Conservation (phyloP, 2,329 filamentous ascomycete genomes). For the Dactylonectria macrodidyma region DNA sequence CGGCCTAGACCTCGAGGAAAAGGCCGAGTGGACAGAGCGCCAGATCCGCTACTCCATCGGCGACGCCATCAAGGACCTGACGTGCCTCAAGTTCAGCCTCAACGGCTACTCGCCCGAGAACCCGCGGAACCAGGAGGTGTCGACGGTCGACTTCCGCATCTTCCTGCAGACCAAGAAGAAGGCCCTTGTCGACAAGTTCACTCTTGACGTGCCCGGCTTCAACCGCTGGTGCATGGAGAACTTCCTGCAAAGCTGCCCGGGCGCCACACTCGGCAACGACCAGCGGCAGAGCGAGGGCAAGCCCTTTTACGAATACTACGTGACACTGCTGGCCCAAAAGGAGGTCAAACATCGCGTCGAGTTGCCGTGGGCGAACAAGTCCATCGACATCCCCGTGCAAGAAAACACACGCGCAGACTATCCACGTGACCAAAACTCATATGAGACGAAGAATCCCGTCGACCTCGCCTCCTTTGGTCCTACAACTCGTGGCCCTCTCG, state of each 20-base stretch:
- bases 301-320: conserved; percentile 37
- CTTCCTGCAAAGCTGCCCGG: conserved; percentile 61
- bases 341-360: conserved; percentile 41
- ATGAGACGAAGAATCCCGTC: conserved; percentile 42
- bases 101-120: conserved; percentile 58
- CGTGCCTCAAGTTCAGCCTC: conserved; percentile 51
- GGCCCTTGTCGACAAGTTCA: conserved; percentile 31
- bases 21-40: conserved; percentile 46
- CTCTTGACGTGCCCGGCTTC: conserved; percentile 31
- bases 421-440: conserved; percentile 43
- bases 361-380: conserved; percentile 35
- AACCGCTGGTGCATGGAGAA: conserved; percentile 49
- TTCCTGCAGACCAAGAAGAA: conserved; percentile 58
- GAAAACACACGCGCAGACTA: conserved; percentile 41
- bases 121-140: conserved; percentile 57
- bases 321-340: conserved; percentile 46
- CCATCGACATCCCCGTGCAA: conserved; percentile 40
- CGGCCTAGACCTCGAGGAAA: conserved; percentile 58
- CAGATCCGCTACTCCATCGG: conserved; percentile 36
- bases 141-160: conserved; percentile 62
- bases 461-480: conserved; percentile 39
- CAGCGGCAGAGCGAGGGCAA: conserved; percentile 53
- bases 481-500: conserved; percentile 45
- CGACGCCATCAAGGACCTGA: conserved; percentile 43
- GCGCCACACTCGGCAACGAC: conserved; percentile 57